These are phyloP conservation scores for Nicotiana attenuata DNA, from an alignment of 257 asterid species.

Conservation along the genomic window DNA sequence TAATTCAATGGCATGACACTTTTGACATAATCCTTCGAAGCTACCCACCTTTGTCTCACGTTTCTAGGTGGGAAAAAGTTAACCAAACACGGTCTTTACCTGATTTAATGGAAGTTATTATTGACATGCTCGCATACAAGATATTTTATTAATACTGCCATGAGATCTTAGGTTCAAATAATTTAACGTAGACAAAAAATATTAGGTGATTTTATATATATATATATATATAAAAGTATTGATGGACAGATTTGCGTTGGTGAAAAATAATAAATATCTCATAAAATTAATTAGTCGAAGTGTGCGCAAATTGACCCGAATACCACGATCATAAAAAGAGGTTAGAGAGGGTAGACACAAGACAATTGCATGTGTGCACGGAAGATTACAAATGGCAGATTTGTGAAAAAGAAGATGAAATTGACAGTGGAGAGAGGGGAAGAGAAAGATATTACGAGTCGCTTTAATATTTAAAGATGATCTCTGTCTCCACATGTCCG, in stretches of 20 bases:
- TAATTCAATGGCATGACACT: background rate
- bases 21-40: background rate
- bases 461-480: background rate
- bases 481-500: background rate
- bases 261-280: too few relatives aligned
- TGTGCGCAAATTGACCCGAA: too few relatives aligned
- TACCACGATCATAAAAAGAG: too few relatives aligned
- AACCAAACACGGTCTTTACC: background rate
- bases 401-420: background rate
- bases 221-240: too few relatives aligned
- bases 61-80: background rate
- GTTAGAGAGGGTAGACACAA: background rate
- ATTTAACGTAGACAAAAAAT: too few relatives aligned
- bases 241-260: rapidly evolving
- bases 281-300: too few relatives aligned
- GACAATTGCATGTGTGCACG: background rate
- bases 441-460: background rate
- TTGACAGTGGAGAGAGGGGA: background rate
- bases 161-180: too few relatives aligned
- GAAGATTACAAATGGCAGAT: background rate
- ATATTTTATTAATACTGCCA: too few relatives aligned
- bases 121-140: background rate
- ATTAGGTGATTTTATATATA: too few relatives aligned
- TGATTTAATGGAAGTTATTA: background rate
- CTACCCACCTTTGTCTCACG: background rate